Evolutionary conservation across 2,329 filamentous ascomycete species (phyloP).

Genomic region (Trichothecium roseum): DNA sequence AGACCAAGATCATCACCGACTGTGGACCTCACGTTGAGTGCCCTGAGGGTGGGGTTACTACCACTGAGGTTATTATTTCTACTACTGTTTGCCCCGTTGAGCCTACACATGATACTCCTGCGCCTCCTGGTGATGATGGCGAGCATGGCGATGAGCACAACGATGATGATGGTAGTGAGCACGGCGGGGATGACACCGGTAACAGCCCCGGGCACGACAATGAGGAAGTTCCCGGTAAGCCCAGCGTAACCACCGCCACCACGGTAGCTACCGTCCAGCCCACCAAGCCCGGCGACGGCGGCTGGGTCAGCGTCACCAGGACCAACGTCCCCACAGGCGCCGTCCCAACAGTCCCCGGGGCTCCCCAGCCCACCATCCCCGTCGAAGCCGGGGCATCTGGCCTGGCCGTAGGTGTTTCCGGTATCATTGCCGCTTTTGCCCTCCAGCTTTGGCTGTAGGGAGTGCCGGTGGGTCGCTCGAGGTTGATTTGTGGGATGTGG

Average conservation of each 20-base stretch:
- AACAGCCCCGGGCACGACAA: too few species aligned
- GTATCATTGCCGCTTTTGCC: constrained; percentile 14
- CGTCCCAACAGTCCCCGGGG: neutral
- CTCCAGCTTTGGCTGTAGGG: constrained; percentile 10
- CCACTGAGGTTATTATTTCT: constrained; percentile 30
- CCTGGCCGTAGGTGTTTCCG: constrained; percentile 14
- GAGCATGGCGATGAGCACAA: neutral
- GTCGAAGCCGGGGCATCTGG: constrained; percentile 36
- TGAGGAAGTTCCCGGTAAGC: neutral
- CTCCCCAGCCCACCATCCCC: constrained; percentile 17
- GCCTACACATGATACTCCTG: neutral
- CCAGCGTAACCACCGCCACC: neutral
- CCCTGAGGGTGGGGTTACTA: constrained; percentile 21
- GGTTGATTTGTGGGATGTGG: too few species aligned
- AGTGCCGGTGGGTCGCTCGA: too few species aligned
- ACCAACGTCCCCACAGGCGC: constrained; percentile 25
- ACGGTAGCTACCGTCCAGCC: neutral
- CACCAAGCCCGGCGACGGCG: constrained; percentile 4
- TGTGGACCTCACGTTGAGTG: constrained; percentile 37
- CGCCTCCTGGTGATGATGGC: neutral
- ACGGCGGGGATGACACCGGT: neutral
- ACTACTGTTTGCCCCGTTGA: constrained; percentile 33
- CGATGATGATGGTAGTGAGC: neutral
- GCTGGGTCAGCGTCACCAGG: constrained; percentile 24
- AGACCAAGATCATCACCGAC: constrained; percentile 43